Conservation (phyloP, 805 yeast species). For the Wickerhamomyces queroliae region DNA sequence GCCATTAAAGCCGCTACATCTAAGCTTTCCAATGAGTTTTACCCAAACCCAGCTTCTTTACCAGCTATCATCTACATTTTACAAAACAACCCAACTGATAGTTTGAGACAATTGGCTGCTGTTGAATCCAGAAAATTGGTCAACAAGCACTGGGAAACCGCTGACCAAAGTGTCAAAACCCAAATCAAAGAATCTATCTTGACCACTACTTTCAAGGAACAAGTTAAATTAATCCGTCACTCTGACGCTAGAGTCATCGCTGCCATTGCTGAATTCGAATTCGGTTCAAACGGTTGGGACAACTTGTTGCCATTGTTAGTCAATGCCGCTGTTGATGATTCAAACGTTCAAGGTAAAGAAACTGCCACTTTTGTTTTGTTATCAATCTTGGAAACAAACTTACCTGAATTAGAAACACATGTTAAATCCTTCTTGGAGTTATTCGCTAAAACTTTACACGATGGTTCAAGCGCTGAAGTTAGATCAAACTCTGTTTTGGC, state of each 20-base stretch:
- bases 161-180: constrained; percentile 42
- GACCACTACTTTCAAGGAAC: constrained; percentile 60
- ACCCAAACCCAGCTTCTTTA: constrained; percentile 61
- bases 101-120: constrained; percentile 87
- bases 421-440: constrained; percentile 64
- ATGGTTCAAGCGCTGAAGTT: constrained; percentile 57
- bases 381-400: constrained; percentile 69
- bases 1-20: constrained; percentile 80
- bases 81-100: constrained; percentile 62
- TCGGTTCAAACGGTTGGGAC: constrained; percentile 67
- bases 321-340: constrained; percentile 51
- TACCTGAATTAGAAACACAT: constrained; percentile 51
- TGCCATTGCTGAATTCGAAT: constrained; percentile 74
- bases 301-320: constrained; percentile 69
- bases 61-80: constrained; percentile 81
- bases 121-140: constrained; percentile 91
- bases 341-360: constrained; percentile 58
- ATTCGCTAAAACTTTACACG: constrained; percentile 61
- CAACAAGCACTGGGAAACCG: constrained; percentile 55
- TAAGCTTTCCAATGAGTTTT: constrained; percentile 67
- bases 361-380: constrained; percentile 76
- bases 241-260: constrained; percentile 86
- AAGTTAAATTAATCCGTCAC: constrained; percentile 69
- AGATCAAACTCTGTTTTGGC: constrained; percentile 82
- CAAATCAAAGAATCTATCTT: constrained; percentile 66